Evolutionary conservation across 148 eudicot species (phyloP), one percentile per base, ranked within the genome.

Genomic region (Polygonum maritimum): DNA sequence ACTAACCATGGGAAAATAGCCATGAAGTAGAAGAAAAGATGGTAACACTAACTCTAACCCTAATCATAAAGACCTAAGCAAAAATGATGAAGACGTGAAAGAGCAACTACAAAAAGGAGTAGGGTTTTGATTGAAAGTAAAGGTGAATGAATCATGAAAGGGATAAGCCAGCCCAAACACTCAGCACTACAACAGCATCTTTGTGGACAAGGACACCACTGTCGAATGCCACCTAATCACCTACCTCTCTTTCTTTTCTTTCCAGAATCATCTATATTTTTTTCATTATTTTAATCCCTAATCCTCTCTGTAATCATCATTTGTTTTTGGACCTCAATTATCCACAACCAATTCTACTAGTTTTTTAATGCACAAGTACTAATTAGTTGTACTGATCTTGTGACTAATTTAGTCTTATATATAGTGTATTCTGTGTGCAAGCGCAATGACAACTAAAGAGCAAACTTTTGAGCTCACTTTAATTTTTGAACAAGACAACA

Each of bases 121-220:
- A 13, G 38, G 36, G 69, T 62, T 62, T 62, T 26, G 7, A 67
- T 36, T 67, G 38, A 35, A 67, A 67, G 71, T 36, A 67, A 67
- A 67, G 70, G 71, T 3, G 1, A 67, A 0, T 67, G 19, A 67
- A 67, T 67, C 45, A 67, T 67, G 71, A 67, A 67, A 67, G 38
- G 71, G 71, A 67, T 67, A 67, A 38, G 44, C 44, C 71, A 67
- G 36, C 45, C 8, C 40, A 12, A 14, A 2, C 44, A 35, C 71
- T 63, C 33, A 57, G 21, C 35, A 63, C 16, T 13, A 63, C 63
- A 63, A 63, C 63, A 63, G 69, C 69, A 63, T 31, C 35, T 33
- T 12, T 63, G 69, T 33, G 69, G 69, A 63, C 69, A 63, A 63
- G n/a, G 40, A 63, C 69, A 33, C 39, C 39, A 63, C 69, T 63